Evolutionary conservation across 1,284 basidiomycete species (phyloP).

Genomic region (Tausonia pullulans): DNA sequence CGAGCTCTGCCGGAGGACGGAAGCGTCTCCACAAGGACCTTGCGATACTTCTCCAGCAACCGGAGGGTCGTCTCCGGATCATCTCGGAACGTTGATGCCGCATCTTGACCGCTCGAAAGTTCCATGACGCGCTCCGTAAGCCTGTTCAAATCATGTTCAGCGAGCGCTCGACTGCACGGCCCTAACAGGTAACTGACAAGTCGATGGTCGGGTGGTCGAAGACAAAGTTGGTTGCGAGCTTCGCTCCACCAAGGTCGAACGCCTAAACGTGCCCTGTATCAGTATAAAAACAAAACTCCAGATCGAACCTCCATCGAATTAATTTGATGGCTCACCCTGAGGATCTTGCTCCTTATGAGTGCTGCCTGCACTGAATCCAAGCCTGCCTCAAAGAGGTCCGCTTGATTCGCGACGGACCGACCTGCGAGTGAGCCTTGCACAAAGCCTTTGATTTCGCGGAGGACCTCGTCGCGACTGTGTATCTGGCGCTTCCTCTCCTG

Average conservation of each 20-base stretch:
- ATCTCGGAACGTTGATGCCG: no score
- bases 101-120: no score
- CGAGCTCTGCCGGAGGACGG: slow-evolving; percentile 26
- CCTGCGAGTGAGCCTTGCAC: no score
- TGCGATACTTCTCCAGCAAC: slow-evolving; percentile 21
- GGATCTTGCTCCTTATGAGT: slow-evolving; percentile 43
- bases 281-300: neutral
- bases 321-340: neutral
- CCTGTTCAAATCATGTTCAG: no score
- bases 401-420: slow-evolving; percentile 3
- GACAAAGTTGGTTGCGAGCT: slow-evolving; percentile 31
- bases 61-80: no score
- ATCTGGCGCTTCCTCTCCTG: no score
- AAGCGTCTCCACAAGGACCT: slow-evolving; percentile 26
- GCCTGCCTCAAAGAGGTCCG: slow-evolving; percentile 37
- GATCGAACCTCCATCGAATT: neutral
- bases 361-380: slow-evolving; percentile 49
- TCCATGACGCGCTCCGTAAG: no score
- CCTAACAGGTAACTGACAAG: slow-evolving; percentile 22
- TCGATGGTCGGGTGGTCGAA: slow-evolving; percentile 39
- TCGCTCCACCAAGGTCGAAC: slow-evolving; percentile 17
- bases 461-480: no score
- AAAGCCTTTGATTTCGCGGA: no score
- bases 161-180: neutral
- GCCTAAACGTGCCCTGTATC: neutral